A percentile compares a stretch with the other conserved stretches of the same genome.
These are phyloP conservation scores for Heterobasidion annosum DNA, from an alignment of 1,284 basidiomycete genomes.

Conservation along the genomic window DNA sequence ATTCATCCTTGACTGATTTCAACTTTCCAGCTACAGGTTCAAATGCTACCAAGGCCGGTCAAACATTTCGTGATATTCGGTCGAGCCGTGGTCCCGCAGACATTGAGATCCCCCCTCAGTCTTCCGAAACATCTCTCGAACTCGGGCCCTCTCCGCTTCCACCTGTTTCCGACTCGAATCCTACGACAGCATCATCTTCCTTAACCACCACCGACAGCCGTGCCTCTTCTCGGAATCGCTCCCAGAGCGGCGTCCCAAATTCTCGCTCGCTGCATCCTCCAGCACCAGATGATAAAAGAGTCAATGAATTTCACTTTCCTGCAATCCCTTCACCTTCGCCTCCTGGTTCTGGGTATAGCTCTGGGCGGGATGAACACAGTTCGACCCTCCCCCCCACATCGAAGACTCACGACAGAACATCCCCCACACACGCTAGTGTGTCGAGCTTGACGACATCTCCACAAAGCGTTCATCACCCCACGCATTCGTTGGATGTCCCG, in stretches of 20 bases:
- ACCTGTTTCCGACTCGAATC: conserved; percentile 19
- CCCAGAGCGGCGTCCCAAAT: conserved; percentile 27
- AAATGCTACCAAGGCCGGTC: neutral
- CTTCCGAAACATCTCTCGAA: conserved; percentile 4
- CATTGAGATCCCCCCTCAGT: conserved; percentile 27
- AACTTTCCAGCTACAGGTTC: conserved; percentile 2
- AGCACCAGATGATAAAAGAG: conserved; percentile 26
- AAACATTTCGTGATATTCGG: conserved; percentile 27
- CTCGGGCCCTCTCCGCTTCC: conserved; percentile 14
- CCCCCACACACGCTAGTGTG: conserved; percentile 26
- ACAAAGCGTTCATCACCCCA: conserved; percentile 33
- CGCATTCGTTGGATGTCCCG: conserved; percentile 44
- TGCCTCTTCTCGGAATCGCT: conserved; percentile 27
- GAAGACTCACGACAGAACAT: conserved; percentile 17
- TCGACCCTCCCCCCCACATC: neutral
- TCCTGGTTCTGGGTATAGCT: conserved; percentile 8
- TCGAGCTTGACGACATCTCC: conserved; percentile 20
- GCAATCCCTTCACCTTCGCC: conserved; percentile 14
- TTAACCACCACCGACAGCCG: conserved; percentile 9
- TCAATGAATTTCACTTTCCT: conserved; percentile 33
- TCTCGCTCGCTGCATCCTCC: conserved; percentile 16
- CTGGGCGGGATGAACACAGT: neutral
- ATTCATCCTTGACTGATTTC: neutral
- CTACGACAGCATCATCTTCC: neutral
- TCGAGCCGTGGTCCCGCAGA: conserved; percentile 29